Evolutionary conservation across 202 grass and related monocot genomes (phyloP).

Genomic region (Elaeis oleifera): DNA sequence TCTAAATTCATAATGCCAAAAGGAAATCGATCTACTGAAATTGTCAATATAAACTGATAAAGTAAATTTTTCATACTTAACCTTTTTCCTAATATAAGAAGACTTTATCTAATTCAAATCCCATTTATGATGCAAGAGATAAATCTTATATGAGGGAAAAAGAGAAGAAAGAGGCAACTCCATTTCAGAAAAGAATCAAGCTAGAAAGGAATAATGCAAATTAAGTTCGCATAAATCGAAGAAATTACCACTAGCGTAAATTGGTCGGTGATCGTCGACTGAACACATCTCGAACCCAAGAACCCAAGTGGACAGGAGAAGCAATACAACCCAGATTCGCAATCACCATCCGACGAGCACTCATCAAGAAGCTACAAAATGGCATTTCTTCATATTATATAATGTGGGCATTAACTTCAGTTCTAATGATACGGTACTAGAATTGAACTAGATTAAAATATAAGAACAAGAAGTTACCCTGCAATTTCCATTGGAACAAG

Average conservation of each 20-base stretch:
- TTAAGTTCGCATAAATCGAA: no score
- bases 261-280: slow-evolving; percentile 38
- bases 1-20: no score
- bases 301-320: slow-evolving; percentile 54
- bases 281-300: slow-evolving; percentile 56
- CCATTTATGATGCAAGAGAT: no score
- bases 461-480: slow-evolving; percentile 15
- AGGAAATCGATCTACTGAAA: no score
- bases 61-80: no score
- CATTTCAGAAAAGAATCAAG: no score
- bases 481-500: slow-evolving; percentile 42
- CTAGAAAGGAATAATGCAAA: no score
- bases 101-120: no score
- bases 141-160: no score
- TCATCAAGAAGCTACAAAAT: slow-evolving; percentile 36
- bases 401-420: not conserved
- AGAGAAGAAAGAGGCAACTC: no score
- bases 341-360: slow-evolving; percentile 48
- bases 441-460: not conserved
- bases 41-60: no score
- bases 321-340: slow-evolving; percentile 77
- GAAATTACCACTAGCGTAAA: slow-evolving; percentile 59
- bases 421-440: not conserved
- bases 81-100: no score
- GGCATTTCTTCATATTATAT: not conserved